phyloP scores from a whole-genome alignment of 306 rosid genomes.

The Gleditsia sinensis region DNA sequence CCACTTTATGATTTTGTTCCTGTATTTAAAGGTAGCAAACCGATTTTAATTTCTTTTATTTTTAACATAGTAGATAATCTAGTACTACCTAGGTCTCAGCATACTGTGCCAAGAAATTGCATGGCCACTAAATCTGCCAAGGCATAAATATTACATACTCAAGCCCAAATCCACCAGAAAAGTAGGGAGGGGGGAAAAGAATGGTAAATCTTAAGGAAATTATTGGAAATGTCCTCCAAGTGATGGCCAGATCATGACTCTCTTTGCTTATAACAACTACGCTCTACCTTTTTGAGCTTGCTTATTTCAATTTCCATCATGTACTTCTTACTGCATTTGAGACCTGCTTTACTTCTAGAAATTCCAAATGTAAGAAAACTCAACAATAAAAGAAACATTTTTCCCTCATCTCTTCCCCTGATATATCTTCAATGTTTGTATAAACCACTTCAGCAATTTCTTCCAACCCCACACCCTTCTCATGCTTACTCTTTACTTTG shows the following conservation, averaged over 20 bases:
- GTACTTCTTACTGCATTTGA: background rate
- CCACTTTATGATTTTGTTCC: background rate
- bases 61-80: slow-evolving; percentile 11
- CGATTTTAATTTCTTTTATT: background rate
- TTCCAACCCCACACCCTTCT: background rate
- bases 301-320: background rate
- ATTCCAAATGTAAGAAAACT: background rate
- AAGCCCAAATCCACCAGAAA: background rate
- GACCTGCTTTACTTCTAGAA: background rate
- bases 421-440: background rate
- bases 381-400: background rate
- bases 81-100: background rate
- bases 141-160: background rate
- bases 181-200: background rate
- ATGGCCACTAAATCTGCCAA: background rate
- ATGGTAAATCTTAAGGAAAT: background rate
- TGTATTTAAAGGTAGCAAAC: slow-evolving; percentile 17
- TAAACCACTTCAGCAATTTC: background rate
- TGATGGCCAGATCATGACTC: background rate
- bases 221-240: background rate
- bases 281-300: background rate
- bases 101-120: slow-evolving; percentile 3
- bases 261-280: background rate
- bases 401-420: background rate
- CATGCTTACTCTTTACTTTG: background rate